Percentiles rank a stretch among this genome's conserved stretches.
phyloP scores from a whole-genome alignment of 2,329 filamentous ascomycete genomes.

The Fusarium pseudoanthophilum region DNA sequence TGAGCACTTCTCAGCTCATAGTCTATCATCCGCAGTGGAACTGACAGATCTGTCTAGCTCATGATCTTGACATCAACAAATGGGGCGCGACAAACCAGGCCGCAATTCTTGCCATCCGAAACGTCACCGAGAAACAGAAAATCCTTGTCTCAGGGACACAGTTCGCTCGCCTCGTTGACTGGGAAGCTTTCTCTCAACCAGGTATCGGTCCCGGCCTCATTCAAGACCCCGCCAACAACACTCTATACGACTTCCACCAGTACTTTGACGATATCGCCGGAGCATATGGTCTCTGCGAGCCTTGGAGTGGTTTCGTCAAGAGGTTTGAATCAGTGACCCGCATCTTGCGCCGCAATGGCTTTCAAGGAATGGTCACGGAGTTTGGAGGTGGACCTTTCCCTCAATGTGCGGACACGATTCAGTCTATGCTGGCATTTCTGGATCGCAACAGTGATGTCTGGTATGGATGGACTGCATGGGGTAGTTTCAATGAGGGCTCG shows the following conservation, averaged over 20 bases:
- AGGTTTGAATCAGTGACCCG: neutral
- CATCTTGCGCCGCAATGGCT: neutral
- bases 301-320: neutral
- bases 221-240: neutral
- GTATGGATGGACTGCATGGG: conserved; percentile 2
- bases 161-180: neutral
- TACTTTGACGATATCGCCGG: neutral
- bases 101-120: neutral
- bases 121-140: neutral
- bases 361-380: neutral
- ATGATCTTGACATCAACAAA: neutral
- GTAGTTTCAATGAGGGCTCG: neutral
- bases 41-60: neutral
- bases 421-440: neutral
- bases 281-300: neutral
- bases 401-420: neutral
- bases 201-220: neutral
- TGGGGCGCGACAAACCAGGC: neutral
- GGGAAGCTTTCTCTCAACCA: neutral
- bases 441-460: conserved; percentile 1
- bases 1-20: too few species aligned
- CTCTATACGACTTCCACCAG: conserved; percentile 3
- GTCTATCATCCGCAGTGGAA: rapidly evolving
- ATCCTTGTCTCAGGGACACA: neutral
- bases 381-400: neutral